A percentile compares a stretch with the other conserved stretches of the same genome.
Conservation (phyloP, 176 grass and related monocot genomes). For the Secale cereale region DNA sequence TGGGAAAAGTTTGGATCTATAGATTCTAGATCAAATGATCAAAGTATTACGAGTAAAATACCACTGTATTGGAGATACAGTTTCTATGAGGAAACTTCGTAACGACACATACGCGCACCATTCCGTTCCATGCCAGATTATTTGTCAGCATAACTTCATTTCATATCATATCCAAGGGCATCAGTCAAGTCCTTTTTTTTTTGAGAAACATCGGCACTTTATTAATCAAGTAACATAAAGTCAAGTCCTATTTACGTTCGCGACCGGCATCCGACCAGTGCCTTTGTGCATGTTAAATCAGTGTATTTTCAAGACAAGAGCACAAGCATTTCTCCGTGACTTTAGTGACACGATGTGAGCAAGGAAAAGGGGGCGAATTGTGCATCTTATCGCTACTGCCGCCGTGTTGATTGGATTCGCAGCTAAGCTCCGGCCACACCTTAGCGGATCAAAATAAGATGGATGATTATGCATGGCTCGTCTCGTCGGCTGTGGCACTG, state of each 20-base stretch:
- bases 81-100: neutral
- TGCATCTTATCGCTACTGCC: neutral
- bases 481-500: neutral
- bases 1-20: neutral
- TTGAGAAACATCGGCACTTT: too few relatives aligned
- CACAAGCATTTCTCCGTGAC: neutral
- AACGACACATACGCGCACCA: neutral
- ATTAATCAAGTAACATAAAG: too few relatives aligned
- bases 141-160: neutral
- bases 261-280: neutral
- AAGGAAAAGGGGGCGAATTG: neutral
- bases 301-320: neutral
- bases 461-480: neutral
- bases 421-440: conserved; percentile 3
- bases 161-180: neutral
- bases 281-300: neutral
- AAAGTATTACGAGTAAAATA: neutral
- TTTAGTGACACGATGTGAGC: neutral
- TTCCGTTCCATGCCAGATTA: neutral
- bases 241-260: neutral
- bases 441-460: conserved; percentile 18
- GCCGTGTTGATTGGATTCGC: conserved; percentile 16
- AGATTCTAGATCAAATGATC: neutral
- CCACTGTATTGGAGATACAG: neutral
- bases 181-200: neutral